Evolutionary conservation across 108 stramenopile genomes (phyloP), one percentile per base, ranked within the genome.

Genomic region (Cyclotella choctawhatcheeana): DNA sequence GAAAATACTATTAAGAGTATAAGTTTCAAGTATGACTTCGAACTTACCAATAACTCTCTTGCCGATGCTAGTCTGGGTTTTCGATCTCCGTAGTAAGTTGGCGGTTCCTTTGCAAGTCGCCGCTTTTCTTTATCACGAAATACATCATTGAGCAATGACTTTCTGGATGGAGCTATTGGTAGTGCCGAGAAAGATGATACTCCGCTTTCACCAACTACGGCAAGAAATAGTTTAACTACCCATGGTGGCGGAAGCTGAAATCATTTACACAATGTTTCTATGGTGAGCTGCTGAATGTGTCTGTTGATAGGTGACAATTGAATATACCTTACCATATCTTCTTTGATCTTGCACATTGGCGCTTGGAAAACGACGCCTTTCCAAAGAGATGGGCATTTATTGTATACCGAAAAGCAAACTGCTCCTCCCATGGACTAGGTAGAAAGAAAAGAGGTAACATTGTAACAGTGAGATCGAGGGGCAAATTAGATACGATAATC

Each of bases 281-380:
- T n/a, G n/a, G n/a, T n/a, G n/a, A n/a, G n/a, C n/a, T n/a, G n/a
- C n/a, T n/a, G n/a, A n/a, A n/a, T n/a, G n/a, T n/a, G 14, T 50
- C 48, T 16, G 13, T 50, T 8, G 4, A 50, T 4, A 50, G n/a
- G 17, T n/a, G 18, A n/a, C n/a, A 20, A 50, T 4, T n/a, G n/a
- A 50, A 59, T 20, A 35, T 13, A 20, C 12, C 44, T 45, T 18
- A 86, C 33, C 85, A 89, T 86, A 3, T 89, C 53, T 63, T 71
- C 33, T 50, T 71, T 71, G 47, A 89, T 84, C 52, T 86, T 86
- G 71, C 88, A 89, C 85, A 89, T 83, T 18, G 85, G 88, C 35
- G 74, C 60, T 25, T 84, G 45, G 32, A 89, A 85, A 12, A 82
- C 67, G 10, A 81, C 81, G 21, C 88, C 88, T 27, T 50, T 63